phyloP scores from a whole-genome alignment of 129 eudicot genomes.

The Tagetes erecta region DNA sequence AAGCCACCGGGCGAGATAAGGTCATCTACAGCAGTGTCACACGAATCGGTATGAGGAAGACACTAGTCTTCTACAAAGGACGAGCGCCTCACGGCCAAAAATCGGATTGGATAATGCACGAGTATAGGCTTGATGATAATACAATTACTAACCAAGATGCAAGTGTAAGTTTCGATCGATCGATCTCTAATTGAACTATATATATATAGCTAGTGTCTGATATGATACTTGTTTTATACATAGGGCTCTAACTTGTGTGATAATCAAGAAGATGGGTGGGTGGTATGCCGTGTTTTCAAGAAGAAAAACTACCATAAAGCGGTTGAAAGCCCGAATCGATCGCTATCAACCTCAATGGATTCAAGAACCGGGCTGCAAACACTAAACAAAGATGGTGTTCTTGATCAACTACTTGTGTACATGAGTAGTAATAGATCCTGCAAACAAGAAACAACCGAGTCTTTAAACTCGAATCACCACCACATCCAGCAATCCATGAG shows the following conservation, averaged over 20 bases:
- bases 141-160: slow-evolving; percentile 27
- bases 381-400: slow-evolving; percentile 42
- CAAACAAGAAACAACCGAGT: slow-evolving; percentile 38
- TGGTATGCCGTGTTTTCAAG: slow-evolving; percentile 41
- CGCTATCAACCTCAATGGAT: slow-evolving; percentile 30
- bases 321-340: slow-evolving; percentile 47
- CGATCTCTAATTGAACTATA: not conserved
- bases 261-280: slow-evolving; percentile 47
- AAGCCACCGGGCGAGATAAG: slow-evolving; percentile 70
- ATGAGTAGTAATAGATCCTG: slow-evolving; percentile 47
- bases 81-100: slow-evolving; percentile 76
- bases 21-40: slow-evolving; percentile 50
- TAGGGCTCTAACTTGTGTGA: slow-evolving; percentile 39
- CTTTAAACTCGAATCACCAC: slow-evolving; percentile 26
- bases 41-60: slow-evolving; percentile 67
- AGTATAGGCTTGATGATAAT: slow-evolving; percentile 57
- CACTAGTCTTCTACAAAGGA: slow-evolving; percentile 72
- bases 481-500: slow-evolving; percentile 23
- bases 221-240: not conserved
- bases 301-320: slow-evolving; percentile 43
- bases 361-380: slow-evolving; percentile 33
- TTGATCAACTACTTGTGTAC: slow-evolving; percentile 62
- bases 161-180: slow-evolving; percentile 25
- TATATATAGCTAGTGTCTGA: not conserved
- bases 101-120: slow-evolving; percentile 81